These are phyloP conservation scores for Austroboletus eburneus DNA, from an alignment of 768 basidiomycete genomes.

Conservation along the genomic window DNA sequence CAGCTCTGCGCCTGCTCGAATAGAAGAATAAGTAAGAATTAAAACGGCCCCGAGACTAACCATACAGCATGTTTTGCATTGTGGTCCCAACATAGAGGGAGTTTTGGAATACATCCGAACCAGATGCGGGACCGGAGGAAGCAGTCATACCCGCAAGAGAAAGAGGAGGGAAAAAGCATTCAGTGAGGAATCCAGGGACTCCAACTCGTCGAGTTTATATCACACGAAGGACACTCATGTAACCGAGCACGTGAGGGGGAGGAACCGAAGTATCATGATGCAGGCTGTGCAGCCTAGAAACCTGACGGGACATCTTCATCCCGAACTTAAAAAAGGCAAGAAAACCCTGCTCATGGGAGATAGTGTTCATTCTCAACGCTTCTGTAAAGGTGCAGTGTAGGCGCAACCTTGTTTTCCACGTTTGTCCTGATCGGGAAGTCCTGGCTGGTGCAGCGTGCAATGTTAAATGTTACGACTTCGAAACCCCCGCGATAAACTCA, in stretches of 20 bases:
- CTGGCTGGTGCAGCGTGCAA: neutral
- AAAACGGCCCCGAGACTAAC: slow-evolving; percentile 7
- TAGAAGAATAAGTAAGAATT: neutral
- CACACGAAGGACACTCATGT: no score
- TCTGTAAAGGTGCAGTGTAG: slow-evolving; percentile 2
- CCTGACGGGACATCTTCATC: no score
- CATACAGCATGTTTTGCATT: slow-evolving; percentile 21
- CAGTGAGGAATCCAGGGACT: neutral
- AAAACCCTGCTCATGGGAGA: no score
- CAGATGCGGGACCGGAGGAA: neutral
- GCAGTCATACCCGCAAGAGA: neutral
- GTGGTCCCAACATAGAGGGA: slow-evolving; percentile 13
- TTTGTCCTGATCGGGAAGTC: neutral
- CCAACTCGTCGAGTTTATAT: slow-evolving; percentile 3
- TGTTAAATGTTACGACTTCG: neutral
- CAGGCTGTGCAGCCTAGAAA: neutral
- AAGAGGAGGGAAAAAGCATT: neutral
- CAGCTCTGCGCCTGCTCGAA: slow-evolving; percentile 19
- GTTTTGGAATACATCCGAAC: slow-evolving; percentile 5
- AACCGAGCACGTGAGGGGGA: no score
- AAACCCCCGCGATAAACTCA: neutral
- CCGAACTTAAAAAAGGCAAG: no score
- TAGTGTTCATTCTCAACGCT: no score
- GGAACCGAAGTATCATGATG: neutral
- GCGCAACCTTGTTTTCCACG: neutral